Evolutionary conservation across 345 rosid genomes (phyloP), one percentile per base, ranked within the genome.

Genomic region (Hibiscus trionum): DNA sequence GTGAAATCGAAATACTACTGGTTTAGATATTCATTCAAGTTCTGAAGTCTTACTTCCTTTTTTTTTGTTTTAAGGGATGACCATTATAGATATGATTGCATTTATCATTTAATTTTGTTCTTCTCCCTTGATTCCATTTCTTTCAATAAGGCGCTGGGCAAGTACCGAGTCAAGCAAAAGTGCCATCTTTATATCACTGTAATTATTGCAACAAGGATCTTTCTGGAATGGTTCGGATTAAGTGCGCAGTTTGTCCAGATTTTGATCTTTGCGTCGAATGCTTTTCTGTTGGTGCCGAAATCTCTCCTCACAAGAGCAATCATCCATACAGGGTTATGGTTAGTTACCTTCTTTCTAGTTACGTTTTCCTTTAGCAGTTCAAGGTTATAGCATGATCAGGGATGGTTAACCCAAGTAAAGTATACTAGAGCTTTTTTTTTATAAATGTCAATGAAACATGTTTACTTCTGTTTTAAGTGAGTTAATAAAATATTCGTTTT

Each of bases 181-280:
- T 59, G 31, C 59, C 58, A 8, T 87, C 90, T 0, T 76, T 88
- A 29, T 95, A 90, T 83, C 92, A 91, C 66, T 95, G 99, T 76
- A 95, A 92, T 83, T 90, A 89, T 59, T 95, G 99, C 77, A 78
- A 85, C 73, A 95, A 95, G 84, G 96, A 95, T 77, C 64, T 95
- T 8, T 86, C 97, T n/a, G 96, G 96, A 50, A 75, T 80, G 84
- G 77, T 95, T 79, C 98, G 98, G 44, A 81, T 92, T 57, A 95
- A 85, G 80, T 92, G 98, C 79, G 97, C 93, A 39, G 68, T 86
- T 42, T 95, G 99, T 73, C 78, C 83, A 7, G 96, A 92, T 84
- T 95, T 89, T 78, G 98, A 95, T 78, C 99, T 95, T 73, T 95
- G 99, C 70, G 71, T 95, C 4, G 98, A 90, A 76, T 95, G 99